Evolutionary conservation across 345 rosid species (phyloP), one percentile per base, ranked within the genome.

Genomic region (Abelmoschus esculentus): DNA sequence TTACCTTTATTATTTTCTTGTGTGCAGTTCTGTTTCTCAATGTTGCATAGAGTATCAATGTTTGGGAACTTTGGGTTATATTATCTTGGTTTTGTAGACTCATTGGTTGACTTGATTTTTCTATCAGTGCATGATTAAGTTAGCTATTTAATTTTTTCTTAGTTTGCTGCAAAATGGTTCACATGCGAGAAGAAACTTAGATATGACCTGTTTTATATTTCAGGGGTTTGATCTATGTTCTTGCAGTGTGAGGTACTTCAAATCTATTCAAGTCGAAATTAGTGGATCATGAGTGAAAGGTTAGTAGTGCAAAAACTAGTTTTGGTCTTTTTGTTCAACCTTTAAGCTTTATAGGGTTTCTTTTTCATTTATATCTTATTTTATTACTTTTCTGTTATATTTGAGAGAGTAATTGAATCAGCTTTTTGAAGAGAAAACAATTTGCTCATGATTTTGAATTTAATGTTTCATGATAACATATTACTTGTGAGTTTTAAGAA

Each of bases 221-320:
- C 19, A 7, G 44, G 19, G 13, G 42, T 59, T 29, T 22, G 14
- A 73, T 77, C 22, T 66, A 64, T 78, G 52, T 71, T 74, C 69
- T 38, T 83, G 80, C 80, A 91, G 99, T 75, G 96, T 84, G 78
- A 88, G 80, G 0, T 91, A 96, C 95, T 95, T 62, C 90, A 58
- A 12, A 28, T 31, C 36, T 28, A 6, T 29, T 3, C 62, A 58
- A 58, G 38, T 58, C 38, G 7, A 58, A 58, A 29, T 58, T 58
- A 58, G 9, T 58, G 36, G 10, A 58, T 58, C 62, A 58, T 58
- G 62, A 58, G 31, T 29, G 8, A 58, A 58, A 58, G 62, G 62
- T 58, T 57, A 57, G 32, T 28, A 26, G 61, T 57, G 36, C 38
- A 57, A 46, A 58, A 22, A 22, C 26, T 22, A 22, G 26, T 22